Conservation (phyloP, 2,329 filamentous ascomycete species). For the Arthroderma sp. region DNA sequence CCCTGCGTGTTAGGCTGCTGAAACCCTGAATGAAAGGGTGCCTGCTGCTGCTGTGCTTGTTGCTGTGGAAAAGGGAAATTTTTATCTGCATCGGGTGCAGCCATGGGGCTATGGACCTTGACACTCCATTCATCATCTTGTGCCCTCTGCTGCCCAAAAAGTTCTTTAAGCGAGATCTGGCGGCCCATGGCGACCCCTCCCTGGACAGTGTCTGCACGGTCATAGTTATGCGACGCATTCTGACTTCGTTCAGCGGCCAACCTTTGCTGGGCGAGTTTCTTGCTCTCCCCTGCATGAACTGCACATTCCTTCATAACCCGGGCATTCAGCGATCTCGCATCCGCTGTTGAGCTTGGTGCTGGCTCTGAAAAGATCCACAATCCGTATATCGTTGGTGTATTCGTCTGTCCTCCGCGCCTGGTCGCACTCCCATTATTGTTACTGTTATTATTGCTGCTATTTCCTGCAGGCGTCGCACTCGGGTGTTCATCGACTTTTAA, state of each 20-base stretch:
- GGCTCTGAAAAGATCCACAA: slow-evolving; percentile 54
- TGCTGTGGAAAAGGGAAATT: not conserved
- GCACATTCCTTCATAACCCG: slow-evolving; percentile 44
- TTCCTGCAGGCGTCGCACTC: slow-evolving; percentile 7
- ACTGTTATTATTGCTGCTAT: slow-evolving; percentile 10
- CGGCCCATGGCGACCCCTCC: slow-evolving; percentile 38
- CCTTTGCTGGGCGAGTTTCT: slow-evolving; percentile 31
- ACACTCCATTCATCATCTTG: slow-evolving; percentile 40
- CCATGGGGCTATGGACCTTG: slow-evolving; percentile 29
- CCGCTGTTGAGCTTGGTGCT: slow-evolving; percentile 40
- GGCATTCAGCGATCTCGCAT: slow-evolving; percentile 39
- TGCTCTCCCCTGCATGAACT: slow-evolving; percentile 36
- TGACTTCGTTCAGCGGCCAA: slow-evolving; percentile 18
- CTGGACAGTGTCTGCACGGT: slow-evolving; percentile 20
- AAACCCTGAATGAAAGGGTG: too few species aligned
- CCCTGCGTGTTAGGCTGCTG: not conserved
- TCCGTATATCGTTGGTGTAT: slow-evolving; percentile 36
- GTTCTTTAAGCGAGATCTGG: slow-evolving; percentile 39
- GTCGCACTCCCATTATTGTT: slow-evolving; percentile 11
- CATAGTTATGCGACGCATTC: slow-evolving; percentile 20
- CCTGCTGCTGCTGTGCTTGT: not conserved
- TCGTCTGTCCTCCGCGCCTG: slow-evolving; percentile 1
- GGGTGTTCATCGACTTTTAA: slow-evolving; percentile 34
- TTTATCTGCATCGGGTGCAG: slow-evolving; percentile 3
- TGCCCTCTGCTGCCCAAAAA: slow-evolving; percentile 42